Conservation (phyloP, 768 basidiomycete genomes). For the Dioszegia crocea region DNA sequence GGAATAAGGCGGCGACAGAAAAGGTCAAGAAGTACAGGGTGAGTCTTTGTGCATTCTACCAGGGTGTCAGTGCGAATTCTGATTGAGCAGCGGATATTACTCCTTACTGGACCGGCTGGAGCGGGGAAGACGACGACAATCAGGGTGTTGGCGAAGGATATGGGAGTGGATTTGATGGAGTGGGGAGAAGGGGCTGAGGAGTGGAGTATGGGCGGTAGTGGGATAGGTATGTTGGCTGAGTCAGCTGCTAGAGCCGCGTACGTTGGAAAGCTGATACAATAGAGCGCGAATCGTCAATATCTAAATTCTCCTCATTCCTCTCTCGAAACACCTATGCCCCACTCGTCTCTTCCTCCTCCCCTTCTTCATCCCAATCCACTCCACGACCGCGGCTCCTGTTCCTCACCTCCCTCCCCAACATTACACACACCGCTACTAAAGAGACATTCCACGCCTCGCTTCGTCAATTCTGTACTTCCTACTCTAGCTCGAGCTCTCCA, state of each 20-base stretch:
- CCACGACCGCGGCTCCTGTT: constrained; percentile 63
- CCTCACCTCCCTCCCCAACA: constrained; percentile 86
- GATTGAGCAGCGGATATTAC: constrained; percentile 65
- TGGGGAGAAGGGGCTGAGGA: constrained; percentile 73
- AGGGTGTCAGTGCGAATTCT: neutral
- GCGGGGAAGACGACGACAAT: constrained; percentile 85
- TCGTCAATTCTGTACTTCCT: constrained; percentile 55
- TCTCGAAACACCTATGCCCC: constrained; percentile 52
- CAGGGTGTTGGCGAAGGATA: constrained; percentile 66
- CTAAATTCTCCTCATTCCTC: constrained; percentile 73
- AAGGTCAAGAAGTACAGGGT: constrained; percentile 46
- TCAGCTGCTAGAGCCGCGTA: neutral
- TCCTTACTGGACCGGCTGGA: constrained; percentile 82
- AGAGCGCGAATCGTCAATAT: constrained; percentile 52
- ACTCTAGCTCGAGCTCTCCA: constrained; percentile 54
- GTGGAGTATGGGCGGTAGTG: constrained; percentile 45
- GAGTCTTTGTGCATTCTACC: constrained; percentile 1
- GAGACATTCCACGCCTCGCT: constrained; percentile 69
- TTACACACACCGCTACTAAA: constrained; percentile 68
- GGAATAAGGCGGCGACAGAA: constrained; percentile 17
- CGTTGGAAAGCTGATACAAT: neutral
- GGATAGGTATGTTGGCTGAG: constrained; percentile 26
- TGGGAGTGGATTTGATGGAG: constrained; percentile 76
- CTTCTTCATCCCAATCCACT: neutral
- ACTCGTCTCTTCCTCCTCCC: constrained; percentile 23